Evolutionary conservation across 371 early-diverging fungal species (phyloP).

Genomic region (Nematocida sp.): DNA sequence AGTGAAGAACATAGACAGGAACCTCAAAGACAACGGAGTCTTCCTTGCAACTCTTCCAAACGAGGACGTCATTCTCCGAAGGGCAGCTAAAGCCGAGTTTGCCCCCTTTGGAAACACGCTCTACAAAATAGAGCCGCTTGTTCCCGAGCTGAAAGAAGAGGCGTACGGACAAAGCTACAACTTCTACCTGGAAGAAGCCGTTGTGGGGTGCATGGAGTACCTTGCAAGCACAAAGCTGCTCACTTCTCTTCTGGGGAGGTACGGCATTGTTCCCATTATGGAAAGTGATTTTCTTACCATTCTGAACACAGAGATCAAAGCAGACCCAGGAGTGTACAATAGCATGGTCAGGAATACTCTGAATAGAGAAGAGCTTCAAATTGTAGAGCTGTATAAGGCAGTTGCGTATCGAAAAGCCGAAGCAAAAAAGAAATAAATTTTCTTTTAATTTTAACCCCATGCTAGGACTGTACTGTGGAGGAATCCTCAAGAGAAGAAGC

Average conservation of each 20-base stretch:
- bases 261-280: constrained; percentile 42
- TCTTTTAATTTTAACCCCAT: constrained; percentile 62
- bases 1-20: constrained; percentile 72
- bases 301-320: constrained; percentile 33
- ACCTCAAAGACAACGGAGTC: constrained; percentile 73
- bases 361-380: constrained; percentile 54
- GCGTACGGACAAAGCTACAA: constrained; percentile 76
- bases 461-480: constrained; percentile 87
- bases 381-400: constrained; percentile 60
- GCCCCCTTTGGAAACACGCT: constrained; percentile 33
- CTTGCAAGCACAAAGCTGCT: constrained; percentile 65
- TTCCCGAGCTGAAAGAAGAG: constrained; percentile 21
- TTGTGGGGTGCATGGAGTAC: constrained; percentile 91
- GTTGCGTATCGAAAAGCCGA: constrained; percentile 56
- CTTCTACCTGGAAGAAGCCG: constrained; percentile 87
- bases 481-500: constrained; percentile 84
- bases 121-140: constrained; percentile 8
- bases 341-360: constrained; percentile 43
- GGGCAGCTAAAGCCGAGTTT: constrained; percentile 55
- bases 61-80: constrained; percentile 74
- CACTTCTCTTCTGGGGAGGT: constrained; percentile 13
- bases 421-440: constrained; percentile 32
- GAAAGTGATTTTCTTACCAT: constrained; percentile 54
- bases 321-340: constrained; percentile 38
- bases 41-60: constrained; percentile 89